Evolutionary conservation across 345 rosid genomes (phyloP).

Genomic region (Noccaea bulbosa): DNA sequence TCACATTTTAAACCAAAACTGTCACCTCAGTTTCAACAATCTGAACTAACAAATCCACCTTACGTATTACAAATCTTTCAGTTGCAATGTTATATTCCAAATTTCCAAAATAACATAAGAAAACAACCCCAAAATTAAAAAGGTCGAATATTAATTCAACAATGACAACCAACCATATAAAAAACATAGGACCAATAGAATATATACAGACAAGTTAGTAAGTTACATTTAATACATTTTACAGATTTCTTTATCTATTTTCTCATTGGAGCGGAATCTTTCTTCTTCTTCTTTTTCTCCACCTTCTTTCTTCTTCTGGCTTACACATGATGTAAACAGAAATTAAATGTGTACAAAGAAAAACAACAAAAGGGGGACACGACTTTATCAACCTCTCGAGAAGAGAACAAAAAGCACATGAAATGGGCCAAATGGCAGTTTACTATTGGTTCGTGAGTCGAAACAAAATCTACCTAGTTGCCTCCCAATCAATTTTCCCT

Average conservation of each 20-base stretch:
- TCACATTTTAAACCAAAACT: conserved; percentile 2
- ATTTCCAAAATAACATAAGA: conserved; percentile 6
- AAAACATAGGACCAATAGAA: background rate
- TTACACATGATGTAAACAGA: conserved; percentile 17
- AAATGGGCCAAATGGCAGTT: conserved; percentile 34
- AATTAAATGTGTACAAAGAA: conserved; percentile 10
- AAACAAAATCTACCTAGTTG: conserved; percentile 30
- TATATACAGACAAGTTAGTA: conserved; percentile 9
- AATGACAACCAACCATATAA: conserved; percentile 20
- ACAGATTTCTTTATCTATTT: background rate
- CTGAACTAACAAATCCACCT: conserved; percentile 34
- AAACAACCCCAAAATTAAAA: background rate
- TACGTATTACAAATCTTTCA: conserved; percentile 26
- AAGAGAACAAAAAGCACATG: conserved; percentile 12
- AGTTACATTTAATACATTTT: background rate
- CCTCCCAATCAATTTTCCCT: conserved; percentile 30
- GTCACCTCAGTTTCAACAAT: conserved; percentile 14
- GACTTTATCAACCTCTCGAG: conserved; percentile 4
- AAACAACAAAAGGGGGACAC: conserved; percentile 7
- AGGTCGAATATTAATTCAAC: conserved; percentile 16
- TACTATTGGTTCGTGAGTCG: background rate
- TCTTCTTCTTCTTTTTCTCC: conserved; percentile 6
- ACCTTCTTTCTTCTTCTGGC: conserved; percentile 31
- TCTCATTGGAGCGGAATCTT: conserved; percentile 27
- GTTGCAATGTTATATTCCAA: conserved; percentile 7